Conservation (phyloP, 176 grass and related monocot genomes). For the Oropetium thomaeum region DNA sequence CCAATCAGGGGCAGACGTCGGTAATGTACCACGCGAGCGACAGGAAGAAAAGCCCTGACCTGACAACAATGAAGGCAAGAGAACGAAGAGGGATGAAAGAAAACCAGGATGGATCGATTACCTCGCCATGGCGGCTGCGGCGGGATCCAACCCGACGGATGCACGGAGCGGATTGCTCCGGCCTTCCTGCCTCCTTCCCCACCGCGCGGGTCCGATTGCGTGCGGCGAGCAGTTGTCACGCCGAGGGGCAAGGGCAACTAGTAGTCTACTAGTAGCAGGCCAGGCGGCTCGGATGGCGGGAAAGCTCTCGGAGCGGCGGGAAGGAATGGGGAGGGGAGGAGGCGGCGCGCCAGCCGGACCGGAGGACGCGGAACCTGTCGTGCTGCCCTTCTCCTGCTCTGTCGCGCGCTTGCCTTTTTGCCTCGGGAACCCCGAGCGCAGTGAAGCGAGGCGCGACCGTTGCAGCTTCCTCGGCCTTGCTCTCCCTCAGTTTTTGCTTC, state of each 20-base stretch:
- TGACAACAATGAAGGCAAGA: background rate
- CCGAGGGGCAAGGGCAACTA: background rate
- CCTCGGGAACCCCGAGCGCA: slow-evolving; percentile 13
- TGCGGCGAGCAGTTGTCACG: background rate
- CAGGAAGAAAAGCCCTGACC: too few relatives aligned
- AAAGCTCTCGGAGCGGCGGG: slow-evolving; percentile 20
- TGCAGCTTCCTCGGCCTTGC: background rate
- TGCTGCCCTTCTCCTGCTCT: background rate
- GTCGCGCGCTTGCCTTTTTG: slow-evolving; percentile 7
- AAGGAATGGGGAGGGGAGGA: background rate
- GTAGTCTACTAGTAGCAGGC: background rate
- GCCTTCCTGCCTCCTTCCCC: background rate
- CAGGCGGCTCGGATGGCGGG: slow-evolving; percentile 14
- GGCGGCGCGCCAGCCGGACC: background rate
- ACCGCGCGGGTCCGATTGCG: background rate
- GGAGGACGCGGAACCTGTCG: slow-evolving; percentile 21
- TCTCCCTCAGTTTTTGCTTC: slow-evolving; percentile 15
- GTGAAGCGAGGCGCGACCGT: slow-evolving; percentile 16
- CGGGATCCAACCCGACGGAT: background rate
- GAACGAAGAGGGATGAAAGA: too few relatives aligned
- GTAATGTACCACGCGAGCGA: background rate
- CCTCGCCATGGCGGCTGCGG: slow-evolving; percentile 14
- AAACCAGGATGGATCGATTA: background rate
- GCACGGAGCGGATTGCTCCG: background rate
- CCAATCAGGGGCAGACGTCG: too few relatives aligned